Conservation (phyloP, 2,329 filamentous ascomycete species). For the Arthrinium puccinioides region DNA sequence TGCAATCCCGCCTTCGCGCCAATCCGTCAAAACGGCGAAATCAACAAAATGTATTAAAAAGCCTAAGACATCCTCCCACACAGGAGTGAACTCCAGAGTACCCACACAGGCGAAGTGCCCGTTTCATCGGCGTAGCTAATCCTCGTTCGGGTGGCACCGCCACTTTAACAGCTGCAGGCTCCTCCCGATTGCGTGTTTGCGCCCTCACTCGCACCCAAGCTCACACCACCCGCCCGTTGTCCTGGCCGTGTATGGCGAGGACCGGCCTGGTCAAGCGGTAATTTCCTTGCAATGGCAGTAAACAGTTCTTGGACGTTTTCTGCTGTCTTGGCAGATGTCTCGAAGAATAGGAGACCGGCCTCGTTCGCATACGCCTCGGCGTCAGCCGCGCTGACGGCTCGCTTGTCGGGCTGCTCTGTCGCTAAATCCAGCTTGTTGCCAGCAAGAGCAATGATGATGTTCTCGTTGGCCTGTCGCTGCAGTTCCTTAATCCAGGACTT, state of each 20-base stretch:
- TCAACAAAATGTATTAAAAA: slow-evolving; percentile 4
- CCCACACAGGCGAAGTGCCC: no score
- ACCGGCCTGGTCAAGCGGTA: slow-evolving; percentile 93
- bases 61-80: slow-evolving; percentile 3
- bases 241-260: slow-evolving; percentile 72
- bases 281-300: slow-evolving; percentile 94
- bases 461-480: slow-evolving; percentile 97
- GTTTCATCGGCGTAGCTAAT: no score
- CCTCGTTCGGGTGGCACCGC: no score
- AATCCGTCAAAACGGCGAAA: no score
- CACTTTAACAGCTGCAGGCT: slow-evolving; percentile 50
- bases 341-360: slow-evolving; percentile 92
- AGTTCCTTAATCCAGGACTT: slow-evolving; percentile 99
- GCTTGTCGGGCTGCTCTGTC: slow-evolving; percentile 89
- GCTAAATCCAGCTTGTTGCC: slow-evolving; percentile 98
- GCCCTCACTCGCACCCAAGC: slow-evolving; percentile 44
- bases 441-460: slow-evolving; percentile 96
- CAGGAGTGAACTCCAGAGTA: no score
- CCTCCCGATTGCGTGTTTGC: slow-evolving; percentile 50
- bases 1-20: no score
- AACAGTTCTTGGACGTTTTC: slow-evolving; percentile 96
- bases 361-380: slow-evolving; percentile 94
- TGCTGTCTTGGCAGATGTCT: slow-evolving; percentile 95
- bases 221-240: slow-evolving; percentile 50
- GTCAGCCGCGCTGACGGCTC: slow-evolving; percentile 80